Conservation (phyloP, 164 flowering plant species). For the Magnolia sinica region DNA sequence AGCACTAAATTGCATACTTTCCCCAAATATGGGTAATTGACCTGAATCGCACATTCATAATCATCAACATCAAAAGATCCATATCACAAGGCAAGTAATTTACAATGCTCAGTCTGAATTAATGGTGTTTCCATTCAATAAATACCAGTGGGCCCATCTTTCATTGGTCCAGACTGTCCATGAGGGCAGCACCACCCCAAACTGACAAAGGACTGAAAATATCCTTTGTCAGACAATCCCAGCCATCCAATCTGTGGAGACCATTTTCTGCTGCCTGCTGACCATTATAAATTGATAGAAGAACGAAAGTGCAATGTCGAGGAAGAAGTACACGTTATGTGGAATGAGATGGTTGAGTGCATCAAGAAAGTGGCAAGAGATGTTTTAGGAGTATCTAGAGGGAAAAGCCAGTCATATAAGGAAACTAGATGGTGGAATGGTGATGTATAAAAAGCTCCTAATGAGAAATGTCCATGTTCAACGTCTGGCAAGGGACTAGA, state of each 20-base stretch:
- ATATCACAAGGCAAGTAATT: neutral
- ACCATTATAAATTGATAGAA: neutral
- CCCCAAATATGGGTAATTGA: slow-evolving; percentile 62
- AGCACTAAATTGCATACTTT: slow-evolving; percentile 63
- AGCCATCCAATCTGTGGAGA: neutral
- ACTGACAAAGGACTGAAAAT: neutral
- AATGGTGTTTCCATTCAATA: neutral
- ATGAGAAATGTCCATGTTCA: too few relatives aligned
- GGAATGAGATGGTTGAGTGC: too few relatives aligned
- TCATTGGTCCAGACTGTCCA: neutral
- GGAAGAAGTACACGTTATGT: too few relatives aligned
- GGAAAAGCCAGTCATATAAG: too few relatives aligned
- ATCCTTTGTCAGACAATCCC: neutral
- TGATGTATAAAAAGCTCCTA: too few relatives aligned
- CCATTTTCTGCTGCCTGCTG: neutral
- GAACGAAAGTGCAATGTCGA: too few relatives aligned
- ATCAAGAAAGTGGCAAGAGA: too few relatives aligned
- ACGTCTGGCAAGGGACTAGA: too few relatives aligned
- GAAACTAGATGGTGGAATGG: too few relatives aligned
- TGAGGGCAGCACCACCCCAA: neutral
- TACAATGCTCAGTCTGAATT: neutral
- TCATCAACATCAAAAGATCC: neutral
- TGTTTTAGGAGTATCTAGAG: too few relatives aligned
- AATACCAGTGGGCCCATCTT: neutral
- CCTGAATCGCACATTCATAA: slow-evolving; percentile 32